phyloP scores from a whole-genome alignment of 129 eudicot species.

The Chrysanthemum seticuspe region DNA sequence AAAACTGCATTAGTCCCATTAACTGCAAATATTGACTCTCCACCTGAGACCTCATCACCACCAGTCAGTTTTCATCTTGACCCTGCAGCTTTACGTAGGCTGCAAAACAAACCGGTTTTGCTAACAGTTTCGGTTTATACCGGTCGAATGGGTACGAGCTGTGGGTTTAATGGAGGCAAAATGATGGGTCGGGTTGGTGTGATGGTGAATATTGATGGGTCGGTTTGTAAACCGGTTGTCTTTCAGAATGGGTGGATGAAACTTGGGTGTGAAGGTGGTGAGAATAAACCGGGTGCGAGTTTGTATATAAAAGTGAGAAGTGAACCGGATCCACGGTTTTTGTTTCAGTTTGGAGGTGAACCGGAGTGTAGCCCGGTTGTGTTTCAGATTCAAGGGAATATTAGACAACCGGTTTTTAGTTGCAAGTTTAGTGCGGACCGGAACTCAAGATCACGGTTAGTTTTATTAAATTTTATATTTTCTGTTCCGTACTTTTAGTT shows the following conservation, averaged over 20 bases:
- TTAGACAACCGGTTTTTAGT: slow-evolving; percentile 93
- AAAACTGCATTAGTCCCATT: slow-evolving; percentile 77
- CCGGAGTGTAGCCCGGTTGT: slow-evolving; percentile 96
- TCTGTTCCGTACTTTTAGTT: too few relatives aligned
- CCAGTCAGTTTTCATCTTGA: slow-evolving; percentile 66
- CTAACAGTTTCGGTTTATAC: slow-evolving; percentile 64
- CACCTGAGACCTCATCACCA: slow-evolving; percentile 32
- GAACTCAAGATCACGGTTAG: slow-evolving; percentile 86
- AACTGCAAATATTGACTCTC: slow-evolving; percentile 29
- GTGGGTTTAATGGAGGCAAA: slow-evolving; percentile 65
- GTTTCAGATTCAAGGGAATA: slow-evolving; percentile 88
- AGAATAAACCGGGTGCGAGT: slow-evolving; percentile 41
- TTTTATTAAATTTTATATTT: neutral
- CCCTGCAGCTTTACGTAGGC: slow-evolving; percentile 64
- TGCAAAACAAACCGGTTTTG: slow-evolving; percentile 46
- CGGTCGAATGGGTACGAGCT: slow-evolving; percentile 67
- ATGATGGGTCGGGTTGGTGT: slow-evolving; percentile 54
- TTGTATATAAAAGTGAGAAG: slow-evolving; percentile 66
- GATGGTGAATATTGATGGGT: slow-evolving; percentile 39
- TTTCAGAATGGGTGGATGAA: slow-evolving; percentile 90
- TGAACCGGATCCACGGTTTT: slow-evolving; percentile 90
- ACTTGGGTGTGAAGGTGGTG: slow-evolving; percentile 37
- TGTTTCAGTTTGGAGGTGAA: slow-evolving; percentile 93
- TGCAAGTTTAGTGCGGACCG: slow-evolving; percentile 92
- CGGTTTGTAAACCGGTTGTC: slow-evolving; percentile 38